These are phyloP conservation scores for Apiotrichum sp. DNA, from an alignment of 1,284 basidiomycete genomes.

Conservation along the genomic window DNA sequence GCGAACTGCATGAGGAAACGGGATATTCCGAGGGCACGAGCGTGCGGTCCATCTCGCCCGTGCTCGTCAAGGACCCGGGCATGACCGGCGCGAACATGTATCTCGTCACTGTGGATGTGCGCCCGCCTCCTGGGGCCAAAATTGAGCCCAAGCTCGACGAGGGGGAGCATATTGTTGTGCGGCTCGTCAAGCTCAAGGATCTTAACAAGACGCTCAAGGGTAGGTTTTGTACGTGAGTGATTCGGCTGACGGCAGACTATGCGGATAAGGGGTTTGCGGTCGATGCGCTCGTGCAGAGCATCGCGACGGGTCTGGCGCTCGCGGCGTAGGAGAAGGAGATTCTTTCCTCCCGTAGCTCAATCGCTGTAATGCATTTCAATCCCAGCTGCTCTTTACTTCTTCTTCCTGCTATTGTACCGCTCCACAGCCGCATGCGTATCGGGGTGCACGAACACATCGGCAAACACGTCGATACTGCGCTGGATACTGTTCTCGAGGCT, in stretches of 20 bases:
- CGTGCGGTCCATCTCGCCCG: constrained; percentile 61
- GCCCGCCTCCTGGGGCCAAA: constrained; percentile 41
- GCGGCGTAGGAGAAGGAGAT: neutral
- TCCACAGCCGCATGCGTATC: constrained; percentile 13
- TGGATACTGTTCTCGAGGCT: constrained; percentile 5
- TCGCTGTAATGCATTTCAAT: no score
- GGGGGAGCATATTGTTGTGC: constrained; percentile 73
- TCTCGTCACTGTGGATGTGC: constrained; percentile 48
- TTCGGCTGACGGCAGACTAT: constrained; percentile 55
- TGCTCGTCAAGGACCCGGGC: constrained; percentile 60
- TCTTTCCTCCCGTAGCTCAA: no score
- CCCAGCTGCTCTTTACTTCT: neutral
- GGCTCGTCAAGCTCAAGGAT: constrained; percentile 62
- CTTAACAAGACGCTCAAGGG: constrained; percentile 54
- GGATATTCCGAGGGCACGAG: constrained; percentile 56
- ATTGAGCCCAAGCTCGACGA: constrained; percentile 45
- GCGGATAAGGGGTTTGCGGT: constrained; percentile 65
- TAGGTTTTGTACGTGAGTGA: no score
- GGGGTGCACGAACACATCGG: constrained; percentile 9
- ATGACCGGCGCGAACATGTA: constrained; percentile 51
- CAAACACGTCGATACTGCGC: constrained; percentile 14
- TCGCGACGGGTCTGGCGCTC: constrained; percentile 64
- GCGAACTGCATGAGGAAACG: constrained; percentile 86
- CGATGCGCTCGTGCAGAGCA: constrained; percentile 67
- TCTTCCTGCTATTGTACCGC: constrained; percentile 14